phyloP scores from a whole-genome alignment of 2,329 filamentous ascomycete species.

The Blumeria hordei region DNA sequence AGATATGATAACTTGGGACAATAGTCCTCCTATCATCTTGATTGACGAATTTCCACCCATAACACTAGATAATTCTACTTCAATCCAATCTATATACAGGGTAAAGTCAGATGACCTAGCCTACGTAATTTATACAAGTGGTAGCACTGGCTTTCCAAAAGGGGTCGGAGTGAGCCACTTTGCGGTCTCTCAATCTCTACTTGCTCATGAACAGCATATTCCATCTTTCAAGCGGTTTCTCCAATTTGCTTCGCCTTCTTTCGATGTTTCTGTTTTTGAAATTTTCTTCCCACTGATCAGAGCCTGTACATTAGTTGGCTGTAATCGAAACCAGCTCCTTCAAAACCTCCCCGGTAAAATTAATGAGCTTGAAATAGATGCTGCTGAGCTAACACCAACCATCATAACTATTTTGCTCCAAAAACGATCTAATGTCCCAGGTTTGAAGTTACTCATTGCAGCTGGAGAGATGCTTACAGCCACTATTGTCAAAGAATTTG shows the following conservation, averaged over 20 bases:
- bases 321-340: slow-evolving; percentile 43
- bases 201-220: slow-evolving; percentile 59
- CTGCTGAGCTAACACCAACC: slow-evolving; percentile 71
- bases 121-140: slow-evolving; percentile 87
- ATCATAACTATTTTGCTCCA: slow-evolving; percentile 57
- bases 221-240: slow-evolving; percentile 58
- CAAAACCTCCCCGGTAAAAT: slow-evolving; percentile 50
- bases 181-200: slow-evolving; percentile 56
- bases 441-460: slow-evolving; percentile 48
- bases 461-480: slow-evolving; percentile 84
- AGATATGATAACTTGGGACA: slow-evolving; percentile 16
- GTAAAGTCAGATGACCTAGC: slow-evolving; percentile 24
- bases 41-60: slow-evolving; percentile 17
- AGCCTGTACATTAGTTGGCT: slow-evolving; percentile 48
- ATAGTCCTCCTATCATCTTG: slow-evolving; percentile 17
- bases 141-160: slow-evolving; percentile 73
- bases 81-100: slow-evolving; percentile 3
- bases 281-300: slow-evolving; percentile 72
- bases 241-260: slow-evolving; percentile 79
- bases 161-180: slow-evolving; percentile 63
- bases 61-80: not conserved
- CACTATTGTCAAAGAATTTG: slow-evolving; percentile 58
- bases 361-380: slow-evolving; percentile 43
- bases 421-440: slow-evolving; percentile 40
- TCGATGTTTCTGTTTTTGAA: slow-evolving; percentile 87